Evolutionary conservation across 352 stramenopile species (phyloP).

Genomic region (Phytophthora syringae): DNA sequence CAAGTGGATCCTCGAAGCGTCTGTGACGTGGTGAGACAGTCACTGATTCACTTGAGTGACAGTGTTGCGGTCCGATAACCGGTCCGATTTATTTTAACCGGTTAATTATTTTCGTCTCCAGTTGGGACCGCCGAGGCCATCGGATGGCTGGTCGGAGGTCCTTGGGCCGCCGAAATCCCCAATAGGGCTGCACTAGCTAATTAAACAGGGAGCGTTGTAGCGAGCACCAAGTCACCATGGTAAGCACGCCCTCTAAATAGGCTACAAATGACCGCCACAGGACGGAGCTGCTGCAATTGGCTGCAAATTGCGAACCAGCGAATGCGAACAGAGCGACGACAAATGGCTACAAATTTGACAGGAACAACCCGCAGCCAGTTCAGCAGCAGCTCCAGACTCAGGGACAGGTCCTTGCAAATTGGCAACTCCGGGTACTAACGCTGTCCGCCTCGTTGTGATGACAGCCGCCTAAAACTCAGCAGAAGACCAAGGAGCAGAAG

Average conservation of each 20-base stretch:
- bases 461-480: slow-evolving; percentile 98
- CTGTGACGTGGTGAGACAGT: background rate
- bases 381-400: slow-evolving; percentile 25
- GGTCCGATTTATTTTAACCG: slow-evolving; percentile 19
- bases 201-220: slow-evolving; percentile 85
- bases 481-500: slow-evolving; percentile 99
- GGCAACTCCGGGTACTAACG: slow-evolving; percentile 32
- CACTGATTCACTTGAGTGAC: background rate
- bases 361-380: background rate
- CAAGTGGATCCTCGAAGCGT: background rate
- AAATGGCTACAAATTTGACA: slow-evolving; percentile 1
- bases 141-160: slow-evolving; percentile 59
- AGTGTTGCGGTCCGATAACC: background rate
- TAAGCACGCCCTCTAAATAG: slow-evolving; percentile 41
- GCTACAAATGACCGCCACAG: background rate
- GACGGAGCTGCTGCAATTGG: slow-evolving; percentile 18
- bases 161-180: slow-evolving; percentile 29
- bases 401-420: slow-evolving; percentile 12
- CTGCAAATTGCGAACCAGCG: background rate
- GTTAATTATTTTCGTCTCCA: slow-evolving; percentile 16
- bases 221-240: slow-evolving; percentile 87
- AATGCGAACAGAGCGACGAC: background rate
- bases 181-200: slow-evolving; percentile 59
- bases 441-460: slow-evolving; percentile 19
- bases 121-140: slow-evolving; percentile 17